Conservation (phyloP, 148 eudicot species). For the Bassia scoparia region DNA sequence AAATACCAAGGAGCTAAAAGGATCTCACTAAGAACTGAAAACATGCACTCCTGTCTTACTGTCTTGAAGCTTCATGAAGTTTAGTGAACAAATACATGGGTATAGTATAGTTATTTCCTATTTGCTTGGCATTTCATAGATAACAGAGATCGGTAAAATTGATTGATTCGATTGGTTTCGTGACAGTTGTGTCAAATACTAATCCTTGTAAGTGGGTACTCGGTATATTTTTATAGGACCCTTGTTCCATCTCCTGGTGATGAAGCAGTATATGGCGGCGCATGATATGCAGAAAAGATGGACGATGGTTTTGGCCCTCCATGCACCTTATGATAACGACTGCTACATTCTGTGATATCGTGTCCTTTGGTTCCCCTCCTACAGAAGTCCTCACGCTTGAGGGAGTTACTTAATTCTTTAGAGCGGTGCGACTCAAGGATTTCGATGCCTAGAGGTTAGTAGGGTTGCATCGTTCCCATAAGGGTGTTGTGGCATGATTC, state of each 20-base stretch:
- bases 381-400: slow-evolving; percentile 7
- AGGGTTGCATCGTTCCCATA: not conserved
- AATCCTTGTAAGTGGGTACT: not conserved
- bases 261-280: not conserved
- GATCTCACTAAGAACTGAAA: too few relatives aligned
- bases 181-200: slow-evolving; percentile 11
- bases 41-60: too few relatives aligned
- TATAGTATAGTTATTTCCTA: too few relatives aligned
- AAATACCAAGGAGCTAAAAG: too few relatives aligned
- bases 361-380: not conserved
- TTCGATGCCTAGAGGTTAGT: slow-evolving; percentile 11
- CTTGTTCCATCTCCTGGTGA: not conserved
- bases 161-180: not conserved
- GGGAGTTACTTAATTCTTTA: slow-evolving; percentile 16
- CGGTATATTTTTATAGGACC: too few relatives aligned
- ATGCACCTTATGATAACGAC: not conserved
- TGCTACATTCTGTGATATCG: not conserved
- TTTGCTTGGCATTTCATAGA: not conserved
- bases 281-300: not conserved
- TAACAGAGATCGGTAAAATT: not conserved
- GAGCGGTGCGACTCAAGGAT: slow-evolving; percentile 6
- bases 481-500: not conserved
- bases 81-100: too few relatives aligned
- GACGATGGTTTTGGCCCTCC: slow-evolving; percentile 1
- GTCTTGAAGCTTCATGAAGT: too few relatives aligned